A percentile compares a stretch with the other conserved stretches of the same genome.
phyloP scores from a whole-genome alignment of 2,329 filamentous ascomycete genomes.

The Talaromyces sp. region DNA sequence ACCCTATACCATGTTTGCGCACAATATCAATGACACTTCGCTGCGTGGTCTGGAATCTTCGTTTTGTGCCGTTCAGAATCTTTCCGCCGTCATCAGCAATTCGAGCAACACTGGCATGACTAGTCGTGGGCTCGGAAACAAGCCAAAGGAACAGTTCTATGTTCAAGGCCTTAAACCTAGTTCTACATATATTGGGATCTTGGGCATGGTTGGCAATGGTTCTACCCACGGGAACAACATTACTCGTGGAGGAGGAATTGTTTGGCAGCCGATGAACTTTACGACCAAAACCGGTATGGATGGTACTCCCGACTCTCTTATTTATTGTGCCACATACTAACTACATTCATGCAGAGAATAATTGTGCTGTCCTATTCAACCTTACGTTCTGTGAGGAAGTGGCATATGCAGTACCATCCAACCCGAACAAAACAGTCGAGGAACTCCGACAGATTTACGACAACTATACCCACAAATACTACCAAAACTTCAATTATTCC shows the following conservation, averaged over 20 bases:
- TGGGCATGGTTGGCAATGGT: slow-evolving; percentile 65
- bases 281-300: slow-evolving; percentile 71
- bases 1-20: slow-evolving; percentile 78
- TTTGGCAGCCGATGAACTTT: slow-evolving; percentile 75
- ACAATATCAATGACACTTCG: slow-evolving; percentile 60
- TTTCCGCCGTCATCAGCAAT: slow-evolving; percentile 40
- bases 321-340: not conserved
- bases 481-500: slow-evolving; percentile 76
- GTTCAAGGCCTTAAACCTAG: slow-evolving; percentile 73
- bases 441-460: slow-evolving; percentile 77
- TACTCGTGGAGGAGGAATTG: slow-evolving; percentile 72
- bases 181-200: slow-evolving; percentile 70
- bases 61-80: slow-evolving; percentile 74
- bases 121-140: slow-evolving; percentile 63
- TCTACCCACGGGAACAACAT: slow-evolving; percentile 48
- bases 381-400: slow-evolving; percentile 87
- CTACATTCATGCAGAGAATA: slow-evolving; percentile 59
- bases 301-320: slow-evolving; percentile 24
- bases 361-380: slow-evolving; percentile 83
- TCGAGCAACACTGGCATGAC: slow-evolving; percentile 68
- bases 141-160: slow-evolving; percentile 87
- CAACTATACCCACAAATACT: slow-evolving; percentile 68
- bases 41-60: slow-evolving; percentile 75
- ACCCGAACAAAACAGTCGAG: slow-evolving; percentile 64
- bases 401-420: slow-evolving; percentile 88